A percentile compares a stretch with the other conserved stretches of the same genome.
These are phyloP conservation scores for Coemansia umbellata DNA, from an alignment of 192 early-diverging fungal species.

Conservation along the genomic window DNA sequence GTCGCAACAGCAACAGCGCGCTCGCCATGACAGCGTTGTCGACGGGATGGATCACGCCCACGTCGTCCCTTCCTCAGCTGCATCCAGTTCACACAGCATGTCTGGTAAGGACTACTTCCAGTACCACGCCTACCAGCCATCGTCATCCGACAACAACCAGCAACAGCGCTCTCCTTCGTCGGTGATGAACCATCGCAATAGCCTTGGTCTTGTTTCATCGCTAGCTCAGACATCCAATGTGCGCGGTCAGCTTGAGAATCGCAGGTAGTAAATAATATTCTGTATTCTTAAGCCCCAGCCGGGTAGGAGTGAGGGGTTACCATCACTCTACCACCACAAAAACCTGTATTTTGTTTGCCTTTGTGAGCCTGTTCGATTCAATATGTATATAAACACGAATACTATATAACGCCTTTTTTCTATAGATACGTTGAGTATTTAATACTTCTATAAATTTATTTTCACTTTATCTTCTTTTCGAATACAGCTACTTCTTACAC, in stretches of 20 bases:
- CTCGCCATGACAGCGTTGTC: slow-evolving; percentile 43
- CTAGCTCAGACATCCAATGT: slow-evolving; percentile 13
- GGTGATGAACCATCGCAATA: slow-evolving; percentile 12
- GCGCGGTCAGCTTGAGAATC: slow-evolving; percentile 14
- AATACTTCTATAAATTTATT: no score
- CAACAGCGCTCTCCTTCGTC: neutral
- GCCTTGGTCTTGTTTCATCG: slow-evolving; percentile 10
- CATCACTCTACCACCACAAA: no score
- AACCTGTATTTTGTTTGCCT: no score
- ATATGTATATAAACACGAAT: neutral
- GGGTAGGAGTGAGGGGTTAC: no score
- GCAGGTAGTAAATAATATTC: no score
- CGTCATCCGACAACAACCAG: neutral
- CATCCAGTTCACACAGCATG: neutral
- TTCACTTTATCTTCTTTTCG: no score
- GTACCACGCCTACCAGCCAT: neutral
- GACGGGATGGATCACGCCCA: slow-evolving; percentile 28
- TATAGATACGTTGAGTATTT: neutral
- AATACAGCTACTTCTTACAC: no score
- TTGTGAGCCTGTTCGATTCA: no score
- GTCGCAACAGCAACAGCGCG: slow-evolving; percentile 20
- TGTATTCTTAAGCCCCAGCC: no score
- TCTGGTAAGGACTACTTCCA: neutral
- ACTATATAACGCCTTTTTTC: neutral
- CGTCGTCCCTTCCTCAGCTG: slow-evolving; percentile 1